Base-by-base conservation (phyloP, 2,329 filamentous ascomycete genomes). In the Aspergillus sp. region DNA sequence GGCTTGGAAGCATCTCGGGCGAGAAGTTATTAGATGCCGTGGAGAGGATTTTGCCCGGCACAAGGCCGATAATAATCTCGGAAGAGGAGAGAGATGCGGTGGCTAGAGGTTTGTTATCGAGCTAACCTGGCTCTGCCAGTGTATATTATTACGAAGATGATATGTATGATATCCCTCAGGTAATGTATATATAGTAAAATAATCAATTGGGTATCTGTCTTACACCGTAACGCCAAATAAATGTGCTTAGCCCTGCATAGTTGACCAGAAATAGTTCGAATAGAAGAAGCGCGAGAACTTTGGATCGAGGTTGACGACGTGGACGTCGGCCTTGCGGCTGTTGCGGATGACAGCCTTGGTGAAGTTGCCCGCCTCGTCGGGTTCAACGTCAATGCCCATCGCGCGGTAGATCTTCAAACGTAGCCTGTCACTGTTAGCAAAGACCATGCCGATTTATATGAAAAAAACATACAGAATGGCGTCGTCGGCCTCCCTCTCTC, bases 261-360 rank as follows among this genome's bases (percentile, higher is more conserved):
- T 93, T 68, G 91, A 84, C 95, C 95, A 99, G 71, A 98, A 96
- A 73, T 96, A 96, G 68, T 96, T 96, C 20, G 93, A 91, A 70
- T 97, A 96, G 71, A 96, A 97, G 73, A 89, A 93, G 61, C 88
- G 84, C 58, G 90, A 93, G 73, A 96, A 93, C 78, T 95, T 96
- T 67, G 89, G 87, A 68, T 98, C 93, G 73, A 99, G 87, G 69
- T 96, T 96, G 60, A 99, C 88, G 50, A 98, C 90, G 73, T 96
- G 91, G 51, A 98, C 91, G 72, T 98, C 93, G 8, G 92, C 93
- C 79, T 92, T 93, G 64, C 86, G 83, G 59, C 88, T 87, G 71
- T 96, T 97, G 61, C 91, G 82, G 64, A 98, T 88, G 17, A 96
- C 84, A 1, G 93, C 93, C 70, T 90, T 90, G 66, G 84, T 87